phyloP scores from a whole-genome alignment of 2,329 filamentous ascomycete genomes.

The Monilinia laxa region DNA sequence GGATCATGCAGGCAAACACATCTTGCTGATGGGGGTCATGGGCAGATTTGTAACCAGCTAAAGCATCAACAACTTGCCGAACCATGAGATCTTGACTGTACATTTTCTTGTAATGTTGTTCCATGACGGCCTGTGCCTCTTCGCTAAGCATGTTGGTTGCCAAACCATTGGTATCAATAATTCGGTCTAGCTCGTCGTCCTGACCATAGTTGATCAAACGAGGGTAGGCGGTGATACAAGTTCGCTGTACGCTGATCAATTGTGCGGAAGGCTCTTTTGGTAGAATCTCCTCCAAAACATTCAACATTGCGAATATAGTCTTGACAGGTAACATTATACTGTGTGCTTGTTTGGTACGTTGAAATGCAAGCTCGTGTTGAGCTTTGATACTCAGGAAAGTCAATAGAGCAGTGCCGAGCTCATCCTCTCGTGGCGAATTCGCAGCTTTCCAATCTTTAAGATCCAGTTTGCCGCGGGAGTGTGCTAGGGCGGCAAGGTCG shows the following conservation, averaged over 20 bases:
- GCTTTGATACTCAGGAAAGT: slow-evolving; percentile 86
- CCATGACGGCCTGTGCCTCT: slow-evolving; percentile 86
- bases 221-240: slow-evolving; percentile 89
- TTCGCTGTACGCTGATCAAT: slow-evolving; percentile 76
- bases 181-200: slow-evolving; percentile 77
- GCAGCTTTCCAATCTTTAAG: slow-evolving; percentile 77
- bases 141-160: slow-evolving; percentile 78
- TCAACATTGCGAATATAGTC: slow-evolving; percentile 77
- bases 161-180: slow-evolving; percentile 82
- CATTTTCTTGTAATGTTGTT: slow-evolving; percentile 97
- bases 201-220: slow-evolving; percentile 88
- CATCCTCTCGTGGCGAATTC: slow-evolving; percentile 62
- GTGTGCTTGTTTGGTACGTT: slow-evolving; percentile 59
- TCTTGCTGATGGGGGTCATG: slow-evolving; percentile 83
- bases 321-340: slow-evolving; percentile 79
- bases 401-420: slow-evolving; percentile 69
- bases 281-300: slow-evolving; percentile 72
- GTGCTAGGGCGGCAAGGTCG: slow-evolving; percentile 81
- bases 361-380: slow-evolving; percentile 72
- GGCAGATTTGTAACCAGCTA: slow-evolving; percentile 86
- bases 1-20: slow-evolving; percentile 97
- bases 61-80: slow-evolving; percentile 77
- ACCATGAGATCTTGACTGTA: slow-evolving; percentile 89
- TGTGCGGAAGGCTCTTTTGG: slow-evolving; percentile 61
- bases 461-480: slow-evolving; percentile 77